Percentiles rank a stretch among this genome's conserved stretches.
Evolutionary conservation across 2,329 filamentous ascomycete species (phyloP).

Genomic region (Elsinoe batatas): DNA sequence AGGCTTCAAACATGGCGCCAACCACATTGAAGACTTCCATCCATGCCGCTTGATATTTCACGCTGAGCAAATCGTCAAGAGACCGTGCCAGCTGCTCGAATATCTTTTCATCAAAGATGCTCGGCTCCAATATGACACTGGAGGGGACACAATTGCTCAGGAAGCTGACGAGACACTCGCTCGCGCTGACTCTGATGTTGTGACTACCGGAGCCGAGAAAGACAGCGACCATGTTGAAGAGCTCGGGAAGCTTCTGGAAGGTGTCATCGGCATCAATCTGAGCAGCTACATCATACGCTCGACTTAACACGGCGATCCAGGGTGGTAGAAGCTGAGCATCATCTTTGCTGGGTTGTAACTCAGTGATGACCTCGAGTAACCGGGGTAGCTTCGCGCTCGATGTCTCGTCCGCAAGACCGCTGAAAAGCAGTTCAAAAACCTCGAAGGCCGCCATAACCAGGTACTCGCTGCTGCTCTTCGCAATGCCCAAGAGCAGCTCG

Average conservation of each 20-base stretch:
- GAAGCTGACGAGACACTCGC: slow-evolving; percentile 90
- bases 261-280: slow-evolving; percentile 84
- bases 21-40: slow-evolving; percentile 87
- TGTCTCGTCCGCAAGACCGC: slow-evolving; percentile 77
- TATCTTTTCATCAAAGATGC: slow-evolving; percentile 83
- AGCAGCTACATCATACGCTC: slow-evolving; percentile 87
- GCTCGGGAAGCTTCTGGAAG: slow-evolving; percentile 76
- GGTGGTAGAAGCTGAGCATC: slow-evolving; percentile 90
- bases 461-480: slow-evolving; percentile 83
- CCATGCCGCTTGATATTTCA: slow-evolving; percentile 92
- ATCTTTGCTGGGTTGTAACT: slow-evolving; percentile 82
- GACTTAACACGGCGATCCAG: slow-evolving; percentile 90
- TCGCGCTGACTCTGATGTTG: slow-evolving; percentile 89
- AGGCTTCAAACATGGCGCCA: slow-evolving; percentile 72
- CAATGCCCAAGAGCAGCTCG: slow-evolving; percentile 79
- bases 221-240: slow-evolving; percentile 68
- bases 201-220: slow-evolving; percentile 82
- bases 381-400: slow-evolving; percentile 82
- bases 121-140: slow-evolving; percentile 74
- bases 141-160: slow-evolving; percentile 81
- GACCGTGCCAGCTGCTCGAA: slow-evolving; percentile 69
- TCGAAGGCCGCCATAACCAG: slow-evolving; percentile 95
- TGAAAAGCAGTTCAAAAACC: slow-evolving; percentile 95
- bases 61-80: slow-evolving; percentile 64
- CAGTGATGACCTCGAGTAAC: slow-evolving; percentile 81